Base-by-base conservation (phyloP, 225 moss, liverwort and hornwort species). In the Polytrichum formosum region DNA sequence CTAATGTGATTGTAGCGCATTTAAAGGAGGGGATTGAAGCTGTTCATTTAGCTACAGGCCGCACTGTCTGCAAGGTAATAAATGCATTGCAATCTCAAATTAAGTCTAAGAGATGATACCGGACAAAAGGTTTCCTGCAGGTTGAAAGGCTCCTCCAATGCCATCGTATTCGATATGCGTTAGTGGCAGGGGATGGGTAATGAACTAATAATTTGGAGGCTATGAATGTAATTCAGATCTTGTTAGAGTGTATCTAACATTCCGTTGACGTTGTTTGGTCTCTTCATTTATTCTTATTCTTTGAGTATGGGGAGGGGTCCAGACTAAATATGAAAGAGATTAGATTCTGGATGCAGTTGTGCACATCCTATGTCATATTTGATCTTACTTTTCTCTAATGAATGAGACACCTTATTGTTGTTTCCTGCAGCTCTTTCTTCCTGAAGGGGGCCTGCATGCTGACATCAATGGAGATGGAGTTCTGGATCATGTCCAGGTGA, bases 391-490 rank as follows among this genome's bases (percentile, higher is more conserved):
- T 61, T 33, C 68, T 17, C 64, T 77, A 26, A 56, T 55, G 28
- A 64, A 46, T 55, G 53, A 71, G 71, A 65, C 21, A 74, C 59
- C 7, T 9, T 55, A 23, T 80, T 7, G 29, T 64, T 35, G 25
- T 23, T 73, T 70, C 46, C 76, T 72, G 76, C 84, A 95, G 96
- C 75, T 96, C 54, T 83, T 85, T 73, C 80, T 96, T 68, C 78
- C 83, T 28, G 76, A 80, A 82, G 93, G 96, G 75, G 96, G 93
- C 28, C 70, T 96, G 65, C 96, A 96, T 76, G 96, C 96, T 54
- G 96, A 96, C 70, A 81, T 96, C 56, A 96, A 96, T 60, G 93
- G 96, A 67, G 96, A 96, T 85, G 96, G 96, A 71, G 91, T 96
- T 60, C 77, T 96, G 70, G 96, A 96, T 75, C 96, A 96, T 76